phyloP scores from a whole-genome alignment of 306 rosid species.

The Acacia crassicarpa region DNA sequence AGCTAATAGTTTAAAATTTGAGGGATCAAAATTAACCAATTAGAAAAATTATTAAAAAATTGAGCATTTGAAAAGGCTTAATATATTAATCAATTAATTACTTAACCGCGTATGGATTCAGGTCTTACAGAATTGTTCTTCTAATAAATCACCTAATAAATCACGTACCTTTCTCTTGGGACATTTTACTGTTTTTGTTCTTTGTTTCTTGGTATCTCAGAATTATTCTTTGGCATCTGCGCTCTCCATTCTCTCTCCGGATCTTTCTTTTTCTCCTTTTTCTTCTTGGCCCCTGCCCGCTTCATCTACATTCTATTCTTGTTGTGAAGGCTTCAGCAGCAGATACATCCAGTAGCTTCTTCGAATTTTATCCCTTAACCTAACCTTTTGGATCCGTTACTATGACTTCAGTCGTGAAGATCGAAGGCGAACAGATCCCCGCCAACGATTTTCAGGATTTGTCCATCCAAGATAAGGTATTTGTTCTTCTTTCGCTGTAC shows the following conservation, averaged over 20 bases:
- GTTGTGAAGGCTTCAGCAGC: neutral
- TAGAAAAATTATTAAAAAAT: too few species aligned
- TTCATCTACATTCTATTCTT: neutral
- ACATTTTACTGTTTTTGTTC: neutral
- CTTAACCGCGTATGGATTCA: neutral
- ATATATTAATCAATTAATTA: too few species aligned
- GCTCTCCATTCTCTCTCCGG: neutral
- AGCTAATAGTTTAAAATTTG: too few species aligned
- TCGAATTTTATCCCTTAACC: neutral
- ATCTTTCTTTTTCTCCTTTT: neutral
- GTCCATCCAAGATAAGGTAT: conserved; percentile 40
- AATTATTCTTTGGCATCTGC: conserved; percentile 44
- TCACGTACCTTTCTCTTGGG: neutral
- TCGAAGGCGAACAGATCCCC: conserved; percentile 25
- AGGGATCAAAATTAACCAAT: too few species aligned
- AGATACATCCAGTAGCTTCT: neutral
- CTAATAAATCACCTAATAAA: too few species aligned
- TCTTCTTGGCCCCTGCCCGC: neutral
- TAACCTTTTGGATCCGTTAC: neutral
- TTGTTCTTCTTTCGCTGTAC: neutral
- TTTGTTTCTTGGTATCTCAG: neutral
- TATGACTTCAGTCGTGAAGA: conserved; percentile 43
- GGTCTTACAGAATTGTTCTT: too few species aligned
- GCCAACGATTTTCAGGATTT: conserved; percentile 7
- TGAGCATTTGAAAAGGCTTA: too few species aligned